Percentiles rank a stretch among this genome's conserved stretches.
phyloP scores from a whole-genome alignment of 2,329 filamentous ascomycete species.

The Chaetothyriales sp. region DNA sequence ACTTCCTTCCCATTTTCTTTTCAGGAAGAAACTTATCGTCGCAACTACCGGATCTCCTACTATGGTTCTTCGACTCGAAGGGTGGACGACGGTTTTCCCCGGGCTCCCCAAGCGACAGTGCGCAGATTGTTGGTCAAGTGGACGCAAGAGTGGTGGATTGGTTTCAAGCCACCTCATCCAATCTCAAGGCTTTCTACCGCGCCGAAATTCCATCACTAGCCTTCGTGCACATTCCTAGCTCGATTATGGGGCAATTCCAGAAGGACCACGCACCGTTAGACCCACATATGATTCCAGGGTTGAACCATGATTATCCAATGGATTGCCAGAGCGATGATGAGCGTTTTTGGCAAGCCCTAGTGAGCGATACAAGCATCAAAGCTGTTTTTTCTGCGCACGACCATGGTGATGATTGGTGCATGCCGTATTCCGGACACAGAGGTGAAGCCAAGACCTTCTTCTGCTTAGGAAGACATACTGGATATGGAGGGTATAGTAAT shows the following conservation, averaged over 20 bases:
- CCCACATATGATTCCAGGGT: slow-evolving; percentile 31
- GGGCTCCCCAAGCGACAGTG: slow-evolving; percentile 16
- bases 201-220: slow-evolving; percentile 36
- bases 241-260: slow-evolving; percentile 31
- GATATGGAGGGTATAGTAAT: slow-evolving; percentile 56
- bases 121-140: slow-evolving; percentile 32
- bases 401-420: slow-evolving; percentile 50
- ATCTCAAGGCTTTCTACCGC: slow-evolving; percentile 21
- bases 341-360: slow-evolving; percentile 48
- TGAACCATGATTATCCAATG: slow-evolving; percentile 32
- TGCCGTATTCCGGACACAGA: slow-evolving; percentile 27
- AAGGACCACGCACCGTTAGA: slow-evolving; percentile 28
- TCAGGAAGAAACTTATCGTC: slow-evolving; percentile 24
- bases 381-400: slow-evolving; percentile 53
- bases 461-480: slow-evolving; percentile 53
- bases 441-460: slow-evolving; percentile 31
- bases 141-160: slow-evolving; percentile 32
- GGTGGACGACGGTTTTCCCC: slow-evolving; percentile 40
- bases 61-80: slow-evolving; percentile 62
- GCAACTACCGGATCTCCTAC: slow-evolving; percentile 31
- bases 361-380: slow-evolving; percentile 41
- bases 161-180: slow-evolving; percentile 27
- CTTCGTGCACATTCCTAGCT: slow-evolving; percentile 42
- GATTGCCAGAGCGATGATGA: slow-evolving; percentile 23
- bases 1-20: slow-evolving; percentile 40